Evolutionary conservation across 1,139 yeast species (phyloP), one percentile per base, ranked within the genome.

Genomic region (Saccharomyces hybrid): DNA sequence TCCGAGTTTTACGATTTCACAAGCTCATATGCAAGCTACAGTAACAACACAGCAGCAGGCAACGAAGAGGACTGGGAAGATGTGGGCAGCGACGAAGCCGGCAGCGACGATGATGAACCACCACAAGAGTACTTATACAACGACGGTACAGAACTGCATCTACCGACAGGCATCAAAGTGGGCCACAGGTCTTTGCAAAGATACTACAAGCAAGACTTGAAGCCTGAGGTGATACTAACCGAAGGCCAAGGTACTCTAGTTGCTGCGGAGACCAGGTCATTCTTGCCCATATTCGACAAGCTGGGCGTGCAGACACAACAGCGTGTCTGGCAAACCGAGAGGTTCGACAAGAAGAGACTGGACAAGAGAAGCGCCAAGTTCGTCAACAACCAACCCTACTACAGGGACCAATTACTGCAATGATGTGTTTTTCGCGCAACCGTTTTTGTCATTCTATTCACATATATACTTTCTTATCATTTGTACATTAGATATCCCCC

Each of bases 161-260:
- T 95, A 58, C 97, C 98, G 14, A 80, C 90, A 11, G 98, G 98
- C 58, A 77, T 84, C 8, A 84, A 88, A 32, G 81, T 90, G 38
- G 98, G 99, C 13, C 98, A 93, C 71, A 81, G 99, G 66, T 82
- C 96, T 1, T 75, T 90, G 65, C 88, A 84, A 51, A 80, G 95
- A 66, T 93, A 91, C 72, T 91, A 84, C 75, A 85, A 85, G 69
- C 95, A 90, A 75, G 84, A 85, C 67, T 73, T 88, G 61, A 83
- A 84, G 54, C 95, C 96, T 1, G 91, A 87, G 57, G 74, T 79
- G 56, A 80, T 81, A 51, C 76, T 85, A 47, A 78, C 85, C 32
- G 96, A 90, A 68, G 98, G 96, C 50, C 96, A 89, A 73, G 95
- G 96, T 61, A 93, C 98, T 0, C 85, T 93, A 28, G 79, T 88